Evolutionary conservation across 2,329 filamentous ascomycete genomes (phyloP), one percentile per base, ranked within the genome.

Genomic region (Pseudohalonectria lignicola): DNA sequence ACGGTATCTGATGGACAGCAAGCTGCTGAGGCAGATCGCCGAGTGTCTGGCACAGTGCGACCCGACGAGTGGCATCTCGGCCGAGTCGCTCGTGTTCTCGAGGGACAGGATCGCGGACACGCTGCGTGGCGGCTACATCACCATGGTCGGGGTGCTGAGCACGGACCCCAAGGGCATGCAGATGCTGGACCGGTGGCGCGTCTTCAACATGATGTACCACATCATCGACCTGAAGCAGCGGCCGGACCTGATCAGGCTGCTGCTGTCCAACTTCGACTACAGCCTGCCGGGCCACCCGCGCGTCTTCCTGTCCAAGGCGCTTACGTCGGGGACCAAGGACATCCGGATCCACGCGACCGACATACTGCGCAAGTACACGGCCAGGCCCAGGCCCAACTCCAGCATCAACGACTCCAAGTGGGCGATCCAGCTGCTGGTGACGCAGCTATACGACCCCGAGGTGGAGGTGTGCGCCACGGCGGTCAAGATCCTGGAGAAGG

Each of bases 191-290:
- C 72, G 86, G 49, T 96, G 92, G 90, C 86, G 87, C 49, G 93
- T 98, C 71, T 88, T 95, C 62, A 96, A 96, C 59, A 98, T 98
- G 86, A 93, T 96, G 70, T 98, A 98, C 55, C 92, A 96, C 59
- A 94, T 98, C 43, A 75, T 95, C 41, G 90, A 96, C 53, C 69
- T 94, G 32, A 86, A 84, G 49, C 83, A 92, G 57, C 82, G 92
- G 3, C 86, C 90, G 33, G 92, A 98, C 55, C 67, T 98, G 42
- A 86, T 96, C 54, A 86, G 88, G 54, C 71, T 90, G 9, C 71
- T 98, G 23, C 70, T 98, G 8, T 81, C 83, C 35, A 92, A 88
- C 51, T 88, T 98, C 60, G 90, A 98, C 60, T 98, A 94, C 54
- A 83, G 79, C 16, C 66, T 93, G 18, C 79, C 82, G 45, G 90